Base-by-base conservation (phyloP, 73 alveolate species). In the Effrenium voratum region DNA sequence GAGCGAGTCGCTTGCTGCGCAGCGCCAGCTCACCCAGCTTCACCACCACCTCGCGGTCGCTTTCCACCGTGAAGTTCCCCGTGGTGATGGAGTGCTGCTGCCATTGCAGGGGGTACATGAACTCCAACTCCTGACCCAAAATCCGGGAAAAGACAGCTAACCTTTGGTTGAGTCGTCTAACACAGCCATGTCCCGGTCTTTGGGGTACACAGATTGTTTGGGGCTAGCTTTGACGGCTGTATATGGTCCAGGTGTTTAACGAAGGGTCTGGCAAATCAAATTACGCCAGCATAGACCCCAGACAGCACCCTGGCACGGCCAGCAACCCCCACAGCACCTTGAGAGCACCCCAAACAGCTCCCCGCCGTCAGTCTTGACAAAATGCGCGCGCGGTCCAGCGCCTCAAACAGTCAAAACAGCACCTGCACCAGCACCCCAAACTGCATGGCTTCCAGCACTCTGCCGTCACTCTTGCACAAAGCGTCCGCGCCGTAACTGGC, bases 41-140 rank as follows among this genome's bases (percentile, higher is more conserved):
- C 55, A 44, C 55, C 26, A 90, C 96, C 63, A 90, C 96, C 3
- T 34, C 72, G 3, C 96, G 85, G 43, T 90, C 96, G 30, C 87
- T 75, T 34, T 90, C 96, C 57, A 90, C 97, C 0, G 97, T 90
- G 60, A 90, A 90, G 59, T 55, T 60, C 26, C 97, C 97, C 36
- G 82, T 57, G 87, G 97, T 47, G 15, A 90, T 60, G 50, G 70
- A 66, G 86, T 68, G 81, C 40, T 90, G 87, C 86, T 90, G 96
- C 96, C 96, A 90, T 28, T 70, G 63, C 96, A 90, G 59, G 41
- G 96, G 96, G 38, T 66, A 90, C 96, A 90, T 90, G 96, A 90
- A 90, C 75, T 90, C 96, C 5, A 73, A 85, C 75, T 90, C 96
- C 86, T 70, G 36, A 73, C 40, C 41, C 15, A 59, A 76, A 8